These are phyloP conservation scores for Dentipellis fragilis DNA, from an alignment of 768 basidiomycete species.

Conservation along the genomic window DNA sequence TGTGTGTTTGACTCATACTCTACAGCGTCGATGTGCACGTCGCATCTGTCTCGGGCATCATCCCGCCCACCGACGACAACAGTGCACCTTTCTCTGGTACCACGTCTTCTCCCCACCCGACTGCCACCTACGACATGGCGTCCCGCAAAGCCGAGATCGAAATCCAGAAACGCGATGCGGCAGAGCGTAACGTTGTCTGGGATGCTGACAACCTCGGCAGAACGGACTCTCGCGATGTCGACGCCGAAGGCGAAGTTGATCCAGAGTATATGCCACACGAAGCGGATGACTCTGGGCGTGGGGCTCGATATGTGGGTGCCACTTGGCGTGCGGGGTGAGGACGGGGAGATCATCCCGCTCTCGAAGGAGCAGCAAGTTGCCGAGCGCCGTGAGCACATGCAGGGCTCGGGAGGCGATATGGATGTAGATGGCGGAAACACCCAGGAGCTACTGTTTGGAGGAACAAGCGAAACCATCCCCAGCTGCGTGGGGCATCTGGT, in stretches of 20 bases:
- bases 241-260: slow-evolving; percentile 55
- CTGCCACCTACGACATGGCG: slow-evolving; percentile 47
- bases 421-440: slow-evolving; percentile 43
- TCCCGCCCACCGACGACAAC: slow-evolving; percentile 52
- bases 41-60: slow-evolving; percentile 61
- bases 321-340: slow-evolving; percentile 47
- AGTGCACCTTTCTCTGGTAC: slow-evolving; percentile 46
- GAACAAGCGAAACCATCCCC: slow-evolving; percentile 8
- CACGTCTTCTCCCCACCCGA: slow-evolving; percentile 21
- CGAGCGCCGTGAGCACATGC: slow-evolving; percentile 17
- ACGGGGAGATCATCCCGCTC: slow-evolving; percentile 41
- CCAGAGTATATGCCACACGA: slow-evolving; percentile 28
- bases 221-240: slow-evolving; percentile 28
- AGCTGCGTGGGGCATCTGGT: slow-evolving; percentile 9
- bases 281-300: slow-evolving; percentile 1
- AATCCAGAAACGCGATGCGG: slow-evolving; percentile 53
- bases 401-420: slow-evolving; percentile 25
- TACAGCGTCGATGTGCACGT: slow-evolving; percentile 60
- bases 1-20: not conserved
- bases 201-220: slow-evolving; percentile 32
- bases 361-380: slow-evolving; percentile 18
- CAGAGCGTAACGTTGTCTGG: slow-evolving; percentile 57
- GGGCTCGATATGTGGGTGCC: slow-evolving; percentile 25
- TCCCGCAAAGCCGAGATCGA: slow-evolving; percentile 45
- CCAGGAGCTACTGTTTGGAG: slow-evolving; percentile 12